Evolutionary conservation across 2,329 filamentous ascomycete genomes (phyloP).

Genomic region (Leptographium wingfieldii): DNA sequence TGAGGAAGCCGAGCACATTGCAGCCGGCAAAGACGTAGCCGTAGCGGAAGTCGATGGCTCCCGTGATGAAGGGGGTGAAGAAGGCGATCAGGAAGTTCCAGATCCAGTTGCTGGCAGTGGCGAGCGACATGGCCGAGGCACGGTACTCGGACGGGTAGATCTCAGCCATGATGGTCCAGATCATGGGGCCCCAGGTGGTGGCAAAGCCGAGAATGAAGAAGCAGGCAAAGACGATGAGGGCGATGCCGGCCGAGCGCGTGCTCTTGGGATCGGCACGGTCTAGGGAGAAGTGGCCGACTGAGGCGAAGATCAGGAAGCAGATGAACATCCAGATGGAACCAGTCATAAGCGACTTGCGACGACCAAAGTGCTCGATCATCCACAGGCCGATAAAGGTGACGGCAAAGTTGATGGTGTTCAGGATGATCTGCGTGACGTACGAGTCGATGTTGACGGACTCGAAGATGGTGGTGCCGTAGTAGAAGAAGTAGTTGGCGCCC

Average conservation of each 20-base stretch:
- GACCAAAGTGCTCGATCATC: constrained; percentile 54
- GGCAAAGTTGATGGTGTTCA: constrained; percentile 22
- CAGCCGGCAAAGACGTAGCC: constrained; percentile 43
- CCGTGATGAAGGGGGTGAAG: constrained; percentile 16
- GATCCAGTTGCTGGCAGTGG: constrained; percentile 34
- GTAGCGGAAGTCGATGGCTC: constrained; percentile 56
- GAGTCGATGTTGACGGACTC: constrained; percentile 51
- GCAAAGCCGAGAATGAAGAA: constrained; percentile 66
- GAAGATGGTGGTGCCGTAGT: constrained; percentile 55
- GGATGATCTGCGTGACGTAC: constrained; percentile 56
- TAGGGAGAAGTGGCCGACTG: constrained; percentile 32
- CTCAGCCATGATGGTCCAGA: constrained; percentile 13
- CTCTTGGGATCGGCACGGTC: constrained; percentile 27
- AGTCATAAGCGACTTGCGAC: constrained; percentile 53
- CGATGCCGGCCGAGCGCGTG: constrained; percentile 35
- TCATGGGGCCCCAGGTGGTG: constrained; percentile 15
- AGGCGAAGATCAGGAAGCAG: constrained; percentile 53
- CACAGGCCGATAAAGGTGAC: constrained; percentile 56
- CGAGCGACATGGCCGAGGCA: constrained; percentile 12
- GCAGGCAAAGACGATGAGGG: constrained; percentile 61
- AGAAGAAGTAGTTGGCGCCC: constrained; percentile 44
- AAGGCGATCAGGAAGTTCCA: constrained; percentile 43
- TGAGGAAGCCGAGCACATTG: constrained; percentile 1
- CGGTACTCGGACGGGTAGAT: constrained; percentile 13
- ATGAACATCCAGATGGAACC: constrained; percentile 56